Conservation (phyloP, 192 early-diverging fungal genomes). For the Rhizoclosmatium sp. region DNA sequence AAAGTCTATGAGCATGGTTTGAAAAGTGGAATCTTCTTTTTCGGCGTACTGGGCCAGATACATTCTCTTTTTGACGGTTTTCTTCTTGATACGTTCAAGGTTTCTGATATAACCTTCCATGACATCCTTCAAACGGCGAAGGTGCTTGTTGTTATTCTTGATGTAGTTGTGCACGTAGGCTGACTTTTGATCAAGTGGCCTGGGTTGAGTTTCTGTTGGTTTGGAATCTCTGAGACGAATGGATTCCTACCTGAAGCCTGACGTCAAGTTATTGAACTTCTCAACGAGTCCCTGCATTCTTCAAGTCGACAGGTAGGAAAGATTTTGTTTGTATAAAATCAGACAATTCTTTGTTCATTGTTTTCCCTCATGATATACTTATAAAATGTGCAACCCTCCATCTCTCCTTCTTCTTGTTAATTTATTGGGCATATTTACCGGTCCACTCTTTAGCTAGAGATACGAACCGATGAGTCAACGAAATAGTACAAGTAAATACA, state of each 20-base stretch:
- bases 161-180: conserved; percentile 21
- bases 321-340: too few species aligned
- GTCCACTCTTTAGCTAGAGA: conserved; percentile 42
- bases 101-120: conserved; percentile 27
- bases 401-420: background rate
- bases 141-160: conserved; percentile 7
- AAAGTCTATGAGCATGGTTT: conserved; percentile 15
- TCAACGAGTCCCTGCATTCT: too few species aligned
- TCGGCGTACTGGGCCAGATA: conserved; percentile 47
- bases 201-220: background rate
- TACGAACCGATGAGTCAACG: background rate
- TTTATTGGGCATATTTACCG: conserved; percentile 36
- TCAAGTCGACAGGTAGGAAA: too few species aligned
- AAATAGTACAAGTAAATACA: background rate
- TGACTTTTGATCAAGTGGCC: conserved; percentile 1
- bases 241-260: too few species aligned
- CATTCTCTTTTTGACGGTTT: conserved; percentile 45
- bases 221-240: too few species aligned
- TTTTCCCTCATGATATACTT: too few species aligned
- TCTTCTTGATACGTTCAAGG: conserved; percentile 34
- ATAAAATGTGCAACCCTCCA: too few species aligned
- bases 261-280: too few species aligned
- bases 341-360: too few species aligned
- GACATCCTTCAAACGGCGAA: background rate
- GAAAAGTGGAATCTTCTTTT: conserved; percentile 35